These are phyloP conservation scores for Eucalyptus polybractea DNA, from an alignment of 345 rosid genomes.

Conservation along the genomic window DNA sequence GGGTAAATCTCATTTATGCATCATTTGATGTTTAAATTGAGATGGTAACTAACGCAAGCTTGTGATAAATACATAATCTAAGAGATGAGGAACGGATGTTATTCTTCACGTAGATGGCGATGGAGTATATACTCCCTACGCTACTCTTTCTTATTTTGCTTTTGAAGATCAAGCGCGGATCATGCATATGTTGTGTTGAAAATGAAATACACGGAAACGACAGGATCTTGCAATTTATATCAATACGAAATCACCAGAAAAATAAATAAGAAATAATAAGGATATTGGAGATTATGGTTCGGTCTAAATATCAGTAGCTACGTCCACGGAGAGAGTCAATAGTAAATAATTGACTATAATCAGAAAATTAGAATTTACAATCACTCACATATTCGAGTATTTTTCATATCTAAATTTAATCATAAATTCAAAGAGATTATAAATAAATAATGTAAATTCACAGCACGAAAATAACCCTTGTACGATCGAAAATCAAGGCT, in stretches of 20 bases:
- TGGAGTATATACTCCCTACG: background rate
- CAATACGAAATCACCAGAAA: too few relatives aligned
- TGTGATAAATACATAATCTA: background rate
- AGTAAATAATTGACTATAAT: too few relatives aligned
- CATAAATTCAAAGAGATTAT: too few relatives aligned
- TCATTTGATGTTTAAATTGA: background rate
- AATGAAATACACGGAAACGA: too few relatives aligned
- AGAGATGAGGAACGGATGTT: background rate
- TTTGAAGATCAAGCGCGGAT: background rate
- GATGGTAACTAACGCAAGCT: background rate
- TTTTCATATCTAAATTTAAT: fast-evolving
- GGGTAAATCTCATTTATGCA: background rate
- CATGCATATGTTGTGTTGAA: background rate
- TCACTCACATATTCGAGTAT: fast-evolving
- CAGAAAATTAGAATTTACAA: fast-evolving
- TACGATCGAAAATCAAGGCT: too few relatives aligned
- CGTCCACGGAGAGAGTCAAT: fast-evolving
- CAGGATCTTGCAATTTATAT: too few relatives aligned
- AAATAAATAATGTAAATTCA: too few relatives aligned
- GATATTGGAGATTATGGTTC: fast-evolving
- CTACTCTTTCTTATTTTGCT: background rate
- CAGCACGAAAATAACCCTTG: too few relatives aligned
- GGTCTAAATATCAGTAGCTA: fast-evolving
- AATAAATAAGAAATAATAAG: too few relatives aligned
- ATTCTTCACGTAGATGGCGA: background rate